These are phyloP conservation scores for Helotiales sp. DNA, from an alignment of 2,329 filamentous ascomycete species.

Conservation along the genomic window DNA sequence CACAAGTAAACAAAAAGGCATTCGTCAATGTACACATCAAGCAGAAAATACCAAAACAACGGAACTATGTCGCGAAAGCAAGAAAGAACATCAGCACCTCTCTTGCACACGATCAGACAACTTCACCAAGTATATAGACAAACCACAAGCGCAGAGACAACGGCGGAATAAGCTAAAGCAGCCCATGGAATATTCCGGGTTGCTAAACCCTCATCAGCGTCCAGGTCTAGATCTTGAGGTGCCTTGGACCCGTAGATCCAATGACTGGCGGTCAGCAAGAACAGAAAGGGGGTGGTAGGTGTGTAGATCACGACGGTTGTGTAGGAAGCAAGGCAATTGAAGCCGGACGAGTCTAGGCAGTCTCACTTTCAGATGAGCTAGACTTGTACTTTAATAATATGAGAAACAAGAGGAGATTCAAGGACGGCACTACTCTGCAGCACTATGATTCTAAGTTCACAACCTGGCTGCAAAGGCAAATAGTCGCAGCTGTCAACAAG, in stretches of 20 bases:
- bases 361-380: neutral
- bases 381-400: neutral
- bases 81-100: neutral
- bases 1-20: neutral
- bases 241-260: neutral
- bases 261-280: neutral
- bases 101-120: neutral
- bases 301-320: neutral
- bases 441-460: neutral
- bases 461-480: neutral
- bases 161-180: neutral
- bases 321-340: neutral
- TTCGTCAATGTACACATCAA: neutral
- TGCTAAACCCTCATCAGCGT: neutral
- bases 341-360: neutral
- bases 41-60: neutral
- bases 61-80: neutral
- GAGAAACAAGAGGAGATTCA: neutral
- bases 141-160: neutral
- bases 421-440: neutral
- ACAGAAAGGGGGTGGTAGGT: neutral
- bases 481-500: neutral
- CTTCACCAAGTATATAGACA: neutral
- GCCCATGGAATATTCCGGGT: neutral
- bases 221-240: neutral